phyloP scores from a whole-genome alignment of 1,284 basidiomycete species.

The Boletus sp. region DNA sequence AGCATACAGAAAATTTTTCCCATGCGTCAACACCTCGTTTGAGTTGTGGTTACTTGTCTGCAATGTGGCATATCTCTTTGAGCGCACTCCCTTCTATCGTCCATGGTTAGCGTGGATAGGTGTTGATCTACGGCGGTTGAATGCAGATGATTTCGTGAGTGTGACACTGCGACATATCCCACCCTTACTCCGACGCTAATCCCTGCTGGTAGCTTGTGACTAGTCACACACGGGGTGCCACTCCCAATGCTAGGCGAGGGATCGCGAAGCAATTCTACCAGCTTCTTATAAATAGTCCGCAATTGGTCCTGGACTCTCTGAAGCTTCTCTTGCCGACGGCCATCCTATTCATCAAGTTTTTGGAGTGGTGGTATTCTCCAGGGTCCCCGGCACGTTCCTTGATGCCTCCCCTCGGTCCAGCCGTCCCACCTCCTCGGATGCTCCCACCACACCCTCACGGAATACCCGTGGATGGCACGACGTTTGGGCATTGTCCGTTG shows the following conservation, averaged over 20 bases:
- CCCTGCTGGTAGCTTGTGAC: constrained; percentile 40
- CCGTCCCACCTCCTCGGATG: constrained; percentile 71
- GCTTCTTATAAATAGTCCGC: constrained; percentile 52
- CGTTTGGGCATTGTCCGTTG: constrained; percentile 82
- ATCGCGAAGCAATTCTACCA: constrained; percentile 41
- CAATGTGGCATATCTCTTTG: constrained; percentile 91
- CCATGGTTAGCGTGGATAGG: constrained; percentile 89
- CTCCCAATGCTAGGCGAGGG: constrained; percentile 34
- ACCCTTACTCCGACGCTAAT: constrained; percentile 5
- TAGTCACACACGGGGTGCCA: constrained; percentile 33
- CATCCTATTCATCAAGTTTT: constrained; percentile 95
- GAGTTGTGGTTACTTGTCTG: constrained; percentile 81
- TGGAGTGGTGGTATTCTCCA: constrained; percentile 99
- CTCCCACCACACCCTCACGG: constrained; percentile 70
- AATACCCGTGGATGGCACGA: constrained; percentile 51
- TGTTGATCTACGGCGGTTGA: constrained; percentile 75
- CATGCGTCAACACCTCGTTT: constrained; percentile 73
- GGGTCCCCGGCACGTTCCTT: constrained; percentile 78
- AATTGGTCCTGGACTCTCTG: constrained; percentile 68
- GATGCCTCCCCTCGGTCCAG: constrained; percentile 57
- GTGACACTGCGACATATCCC: not conserved
- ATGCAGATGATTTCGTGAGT: constrained; percentile 71
- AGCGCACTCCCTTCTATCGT: constrained; percentile 81
- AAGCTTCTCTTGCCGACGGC: constrained; percentile 84
- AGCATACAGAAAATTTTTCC: constrained; percentile 72